These are phyloP conservation scores for Daldinia decipiens DNA, from an alignment of 495 filamentous ascomycete genomes.

Conservation along the genomic window DNA sequence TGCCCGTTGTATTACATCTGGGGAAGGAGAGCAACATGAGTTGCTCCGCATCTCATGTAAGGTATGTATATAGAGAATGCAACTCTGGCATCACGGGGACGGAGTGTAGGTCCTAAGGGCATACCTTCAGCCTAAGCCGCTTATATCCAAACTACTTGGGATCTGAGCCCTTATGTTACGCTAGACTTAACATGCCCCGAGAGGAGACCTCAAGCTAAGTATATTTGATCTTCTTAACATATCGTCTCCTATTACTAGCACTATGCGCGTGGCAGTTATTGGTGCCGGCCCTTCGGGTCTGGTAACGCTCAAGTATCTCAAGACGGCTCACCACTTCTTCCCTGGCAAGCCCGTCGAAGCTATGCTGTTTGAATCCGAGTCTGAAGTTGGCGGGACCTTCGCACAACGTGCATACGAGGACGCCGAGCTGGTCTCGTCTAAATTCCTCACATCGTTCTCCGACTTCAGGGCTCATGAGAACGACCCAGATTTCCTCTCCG, in stretches of 20 bases:
- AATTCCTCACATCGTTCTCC: slow-evolving; percentile 55
- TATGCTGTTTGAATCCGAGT: slow-evolving; percentile 17
- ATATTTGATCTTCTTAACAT: neutral
- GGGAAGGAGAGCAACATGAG: slow-evolving; percentile 1
- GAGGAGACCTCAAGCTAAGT: neutral
- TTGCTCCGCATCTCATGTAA: slow-evolving; percentile 14
- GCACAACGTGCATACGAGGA: slow-evolving; percentile 27
- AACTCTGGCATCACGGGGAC: neutral
- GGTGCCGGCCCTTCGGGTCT: slow-evolving; percentile 48
- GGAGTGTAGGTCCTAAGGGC: neutral
- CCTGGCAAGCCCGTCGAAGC: slow-evolving; percentile 38
- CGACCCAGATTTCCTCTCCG: slow-evolving; percentile 52
- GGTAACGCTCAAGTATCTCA: slow-evolving; percentile 48
- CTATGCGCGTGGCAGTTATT: slow-evolving; percentile 42
- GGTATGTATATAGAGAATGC: neutral
- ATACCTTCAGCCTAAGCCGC: neutral
- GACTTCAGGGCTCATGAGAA: slow-evolving; percentile 48
- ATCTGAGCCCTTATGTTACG: slow-evolving; percentile 12
- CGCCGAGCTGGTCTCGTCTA: slow-evolving; percentile 53
- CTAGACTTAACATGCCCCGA: neutral
- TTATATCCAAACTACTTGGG: neutral
- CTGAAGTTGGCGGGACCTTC: slow-evolving; percentile 15
- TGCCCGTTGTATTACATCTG: neutral
- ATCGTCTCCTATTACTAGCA: neutral
- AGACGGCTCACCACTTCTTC: slow-evolving; percentile 42